These are phyloP conservation scores for Metarhizium robertsii DNA, from an alignment of 2,329 filamentous ascomycete genomes.

Conservation along the genomic window DNA sequence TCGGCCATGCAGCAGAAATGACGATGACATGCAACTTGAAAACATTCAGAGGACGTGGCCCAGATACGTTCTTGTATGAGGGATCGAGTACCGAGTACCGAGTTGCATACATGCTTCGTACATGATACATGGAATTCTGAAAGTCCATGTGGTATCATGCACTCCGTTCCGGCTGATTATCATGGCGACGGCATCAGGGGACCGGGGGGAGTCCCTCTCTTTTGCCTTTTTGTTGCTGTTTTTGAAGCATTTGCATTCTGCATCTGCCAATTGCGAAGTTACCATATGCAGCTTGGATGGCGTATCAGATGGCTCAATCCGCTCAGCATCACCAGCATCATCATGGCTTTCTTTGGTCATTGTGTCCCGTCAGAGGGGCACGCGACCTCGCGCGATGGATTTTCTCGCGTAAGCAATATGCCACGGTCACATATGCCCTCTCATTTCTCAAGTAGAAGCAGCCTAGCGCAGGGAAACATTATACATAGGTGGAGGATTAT, in stretches of 20 bases:
- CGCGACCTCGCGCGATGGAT: neutral
- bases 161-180: neutral
- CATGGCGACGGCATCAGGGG: too few species aligned
- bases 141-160: neutral
- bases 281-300: too few species aligned
- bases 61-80: neutral
- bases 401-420: neutral
- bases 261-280: too few species aligned
- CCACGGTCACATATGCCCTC: neutral
- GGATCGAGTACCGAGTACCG: neutral
- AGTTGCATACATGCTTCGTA: too few species aligned
- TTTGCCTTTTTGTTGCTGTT: neutral
- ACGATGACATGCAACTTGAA: neutral
- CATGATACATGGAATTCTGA: neutral
- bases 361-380: neutral
- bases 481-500: neutral
- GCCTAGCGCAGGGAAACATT: neutral
- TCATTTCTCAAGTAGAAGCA: neutral
- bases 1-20: too few species aligned
- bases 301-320: neutral
- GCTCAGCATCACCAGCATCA: too few species aligned
- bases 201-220: neutral
- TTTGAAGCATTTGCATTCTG: too few species aligned
- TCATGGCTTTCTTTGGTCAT: neutral
- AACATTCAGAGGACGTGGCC: neutral